These are phyloP conservation scores for Elsinoe australis DNA, from an alignment of 2,329 filamentous ascomycete species.

Conservation along the genomic window DNA sequence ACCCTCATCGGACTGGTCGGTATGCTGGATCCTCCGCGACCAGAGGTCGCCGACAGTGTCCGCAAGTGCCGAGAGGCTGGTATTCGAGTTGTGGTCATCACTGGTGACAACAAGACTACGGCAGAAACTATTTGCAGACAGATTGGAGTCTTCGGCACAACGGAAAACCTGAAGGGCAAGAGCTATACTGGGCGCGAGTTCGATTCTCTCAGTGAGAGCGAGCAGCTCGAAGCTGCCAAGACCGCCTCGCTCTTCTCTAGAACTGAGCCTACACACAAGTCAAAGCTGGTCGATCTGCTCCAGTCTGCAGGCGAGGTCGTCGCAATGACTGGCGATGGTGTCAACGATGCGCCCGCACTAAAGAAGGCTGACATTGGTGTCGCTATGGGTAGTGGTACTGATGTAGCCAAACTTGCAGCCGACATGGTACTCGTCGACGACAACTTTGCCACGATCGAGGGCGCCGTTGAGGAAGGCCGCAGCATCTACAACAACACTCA, in stretches of 20 bases:
- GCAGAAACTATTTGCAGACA: constrained; percentile 96
- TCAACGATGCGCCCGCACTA: constrained; percentile 93
- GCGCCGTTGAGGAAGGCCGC: constrained; percentile 91
- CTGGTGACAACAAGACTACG: constrained; percentile 94
- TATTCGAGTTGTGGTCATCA: constrained; percentile 96
- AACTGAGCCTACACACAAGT: constrained; percentile 93
- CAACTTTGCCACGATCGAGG: constrained; percentile 96
- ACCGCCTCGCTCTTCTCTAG: constrained; percentile 88
- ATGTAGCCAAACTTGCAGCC: constrained; percentile 90
- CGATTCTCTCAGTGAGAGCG: constrained; percentile 67
- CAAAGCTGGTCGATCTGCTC: constrained; percentile 91
- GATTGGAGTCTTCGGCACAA: constrained; percentile 80
- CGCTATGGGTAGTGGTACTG: constrained; percentile 96
- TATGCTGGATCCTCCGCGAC: constrained; percentile 93
- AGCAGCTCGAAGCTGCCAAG: constrained; percentile 78
- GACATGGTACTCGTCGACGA: constrained; percentile 99
- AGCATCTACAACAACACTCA: constrained; percentile 99
- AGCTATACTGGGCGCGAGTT: constrained; percentile 95
- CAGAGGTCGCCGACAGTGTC: constrained; percentile 81
- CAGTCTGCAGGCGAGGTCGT: constrained; percentile 91
- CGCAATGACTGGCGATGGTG: constrained; percentile 97
- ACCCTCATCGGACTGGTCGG: constrained; percentile 88
- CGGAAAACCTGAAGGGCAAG: constrained; percentile 81
- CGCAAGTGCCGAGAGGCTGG: constrained; percentile 84
- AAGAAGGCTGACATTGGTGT: constrained; percentile 99